phyloP scores from a whole-genome alignment of 2,329 filamentous ascomycete species.

The Aspergillus sp. region DNA sequence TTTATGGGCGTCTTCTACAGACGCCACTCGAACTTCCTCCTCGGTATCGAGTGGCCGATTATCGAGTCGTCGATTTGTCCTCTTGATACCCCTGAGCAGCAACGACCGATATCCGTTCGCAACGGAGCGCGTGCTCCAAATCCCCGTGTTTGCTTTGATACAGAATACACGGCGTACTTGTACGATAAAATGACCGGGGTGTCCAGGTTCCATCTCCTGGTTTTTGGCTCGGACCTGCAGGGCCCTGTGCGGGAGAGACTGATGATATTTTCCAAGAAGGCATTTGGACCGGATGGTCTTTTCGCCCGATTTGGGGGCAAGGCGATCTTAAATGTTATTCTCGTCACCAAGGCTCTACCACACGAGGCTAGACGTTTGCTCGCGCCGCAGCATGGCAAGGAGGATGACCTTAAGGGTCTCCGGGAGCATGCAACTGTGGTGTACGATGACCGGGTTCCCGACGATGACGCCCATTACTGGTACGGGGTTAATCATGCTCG shows the following conservation, averaged over 20 bases:
- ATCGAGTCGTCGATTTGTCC: neutral
- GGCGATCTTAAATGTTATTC: neutral
- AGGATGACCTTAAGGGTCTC: neutral
- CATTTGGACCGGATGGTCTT: neutral
- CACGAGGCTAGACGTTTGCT: neutral
- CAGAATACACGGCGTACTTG: neutral
- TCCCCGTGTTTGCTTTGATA: constrained; percentile 1
- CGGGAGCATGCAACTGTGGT: neutral
- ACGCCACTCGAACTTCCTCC: neutral
- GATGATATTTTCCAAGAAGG: neutral
- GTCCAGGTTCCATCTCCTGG: neutral
- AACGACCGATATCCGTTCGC: neutral
- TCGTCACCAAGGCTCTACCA: neutral
- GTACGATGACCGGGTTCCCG: neutral
- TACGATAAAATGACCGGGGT: constrained; percentile 5
- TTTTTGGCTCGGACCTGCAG: constrained; percentile 4
- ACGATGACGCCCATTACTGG: neutral
- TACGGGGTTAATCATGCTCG: constrained; percentile 4
- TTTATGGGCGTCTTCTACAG: neutral
- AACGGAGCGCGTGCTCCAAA: neutral
- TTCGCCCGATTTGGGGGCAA: neutral
- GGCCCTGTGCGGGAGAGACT: neutral
- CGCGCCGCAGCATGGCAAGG: neutral
- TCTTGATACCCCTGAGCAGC: neutral
- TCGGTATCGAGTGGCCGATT: neutral